phyloP scores from a whole-genome alignment of 257 asterid species.

The Orobanche coerulescens region DNA sequence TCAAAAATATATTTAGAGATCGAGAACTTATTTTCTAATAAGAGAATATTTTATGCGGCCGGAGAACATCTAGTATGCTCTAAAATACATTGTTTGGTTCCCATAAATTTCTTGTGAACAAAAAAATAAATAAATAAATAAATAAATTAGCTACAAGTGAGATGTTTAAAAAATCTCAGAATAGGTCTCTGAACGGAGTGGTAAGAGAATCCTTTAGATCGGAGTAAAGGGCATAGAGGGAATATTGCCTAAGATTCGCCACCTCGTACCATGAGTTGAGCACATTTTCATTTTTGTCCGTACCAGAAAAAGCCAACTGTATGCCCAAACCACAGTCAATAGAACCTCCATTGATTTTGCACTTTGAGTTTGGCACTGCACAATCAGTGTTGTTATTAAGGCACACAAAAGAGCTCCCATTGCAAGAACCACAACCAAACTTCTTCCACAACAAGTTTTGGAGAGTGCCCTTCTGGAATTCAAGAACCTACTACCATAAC shows the following conservation, averaged over 20 bases:
- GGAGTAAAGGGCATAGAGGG: slow-evolving; percentile 58
- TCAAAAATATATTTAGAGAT: no score
- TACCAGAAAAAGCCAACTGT: slow-evolving; percentile 81
- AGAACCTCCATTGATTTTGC: slow-evolving; percentile 56
- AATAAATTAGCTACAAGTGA: no score
- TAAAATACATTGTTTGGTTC: no score
- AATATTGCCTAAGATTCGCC: slow-evolving; percentile 68
- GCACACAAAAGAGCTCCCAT: slow-evolving; percentile 49
- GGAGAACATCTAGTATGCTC: no score
- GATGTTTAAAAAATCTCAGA: no score
- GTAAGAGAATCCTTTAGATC: slow-evolving; percentile 42
- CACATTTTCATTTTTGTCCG: slow-evolving; percentile 60
- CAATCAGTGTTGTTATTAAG: slow-evolving; percentile 77
- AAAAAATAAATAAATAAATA: no score
- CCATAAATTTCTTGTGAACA: no score
- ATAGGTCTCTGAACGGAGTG: slow-evolving; percentile 43
- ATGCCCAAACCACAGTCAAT: slow-evolving; percentile 53
- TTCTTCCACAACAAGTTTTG: slow-evolving; percentile 81
- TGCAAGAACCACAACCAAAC: slow-evolving; percentile 65
- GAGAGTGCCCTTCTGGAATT: slow-evolving; percentile 71
- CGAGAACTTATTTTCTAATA: no score
- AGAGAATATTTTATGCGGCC: no score
- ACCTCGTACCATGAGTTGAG: slow-evolving; percentile 91
- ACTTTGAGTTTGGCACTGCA: slow-evolving; percentile 50
- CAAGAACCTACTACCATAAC: slow-evolving; percentile 89